Conservation (phyloP, 306 rosid genomes). For the Vicia faba region DNA sequence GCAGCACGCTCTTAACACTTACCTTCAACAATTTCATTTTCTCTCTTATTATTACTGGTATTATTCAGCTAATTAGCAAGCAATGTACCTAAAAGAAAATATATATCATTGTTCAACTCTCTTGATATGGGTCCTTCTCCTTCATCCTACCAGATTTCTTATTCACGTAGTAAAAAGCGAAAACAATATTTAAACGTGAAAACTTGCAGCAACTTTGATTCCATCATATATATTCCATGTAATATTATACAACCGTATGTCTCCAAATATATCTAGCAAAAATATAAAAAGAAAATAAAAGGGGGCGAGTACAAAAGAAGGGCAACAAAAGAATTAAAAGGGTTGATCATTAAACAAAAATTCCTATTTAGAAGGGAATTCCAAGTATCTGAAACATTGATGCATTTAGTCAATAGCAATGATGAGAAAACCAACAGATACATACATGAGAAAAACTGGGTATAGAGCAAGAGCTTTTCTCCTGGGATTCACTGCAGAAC, state of each 20-base stretch:
- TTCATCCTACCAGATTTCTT: slow-evolving; percentile 21
- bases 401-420: slow-evolving; percentile 85
- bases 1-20: too few relatives aligned
- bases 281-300: slow-evolving; percentile 29
- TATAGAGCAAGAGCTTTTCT: slow-evolving; percentile 98
- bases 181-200: slow-evolving; percentile 14
- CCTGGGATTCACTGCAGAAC: slow-evolving; percentile 97
- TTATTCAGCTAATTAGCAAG: too few relatives aligned
- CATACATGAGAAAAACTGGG: slow-evolving; percentile 98
- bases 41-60: too few relatives aligned
- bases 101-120: background rate
- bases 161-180: slow-evolving; percentile 18
- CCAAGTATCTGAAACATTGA: slow-evolving; percentile 28
- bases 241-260: slow-evolving; percentile 53
- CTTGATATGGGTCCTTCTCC: background rate
- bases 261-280: slow-evolving; percentile 42
- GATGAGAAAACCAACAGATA: slow-evolving; percentile 96
- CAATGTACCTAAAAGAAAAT: too few relatives aligned
- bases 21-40: too few relatives aligned
- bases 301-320: background rate
- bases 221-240: slow-evolving; percentile 40
- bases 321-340: slow-evolving; percentile 29
- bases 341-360: slow-evolving; percentile 49
- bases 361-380: slow-evolving; percentile 54
- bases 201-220: slow-evolving; percentile 10